These are phyloP conservation scores for Ophiostoma australiae DNA, from an alignment of 2,329 filamentous ascomycete genomes.

Conservation along the genomic window DNA sequence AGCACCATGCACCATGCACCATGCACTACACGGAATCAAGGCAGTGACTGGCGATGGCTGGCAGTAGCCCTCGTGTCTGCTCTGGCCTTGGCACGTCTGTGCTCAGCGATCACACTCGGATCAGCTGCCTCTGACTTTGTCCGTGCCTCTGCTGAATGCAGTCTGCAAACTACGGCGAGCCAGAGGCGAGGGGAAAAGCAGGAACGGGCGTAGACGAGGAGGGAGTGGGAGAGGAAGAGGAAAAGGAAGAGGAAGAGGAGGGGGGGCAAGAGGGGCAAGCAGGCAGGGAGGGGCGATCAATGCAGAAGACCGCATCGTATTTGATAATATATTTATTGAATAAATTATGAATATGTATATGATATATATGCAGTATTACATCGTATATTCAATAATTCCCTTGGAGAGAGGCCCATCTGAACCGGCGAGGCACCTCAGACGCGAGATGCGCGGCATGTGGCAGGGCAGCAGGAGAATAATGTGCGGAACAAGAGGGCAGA, in stretches of 20 bases:
- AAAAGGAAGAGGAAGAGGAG: background rate
- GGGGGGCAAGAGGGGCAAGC: background rate
- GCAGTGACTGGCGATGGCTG: background rate
- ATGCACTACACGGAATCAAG: background rate
- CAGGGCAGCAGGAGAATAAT: background rate
- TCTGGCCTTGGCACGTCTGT: background rate
- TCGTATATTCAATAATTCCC: background rate
- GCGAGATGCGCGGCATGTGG: background rate
- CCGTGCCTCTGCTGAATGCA: background rate
- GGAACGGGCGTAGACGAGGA: background rate
- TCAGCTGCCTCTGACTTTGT: background rate
- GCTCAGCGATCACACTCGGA: background rate
- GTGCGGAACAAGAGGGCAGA: background rate
- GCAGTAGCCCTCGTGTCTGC: background rate
- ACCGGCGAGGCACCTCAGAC: background rate
- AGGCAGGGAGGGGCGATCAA: background rate
- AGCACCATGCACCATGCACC: background rate
- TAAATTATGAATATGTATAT: background rate
- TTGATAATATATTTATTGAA: background rate
- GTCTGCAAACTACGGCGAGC: slow-evolving; percentile 1
- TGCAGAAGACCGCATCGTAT: background rate
- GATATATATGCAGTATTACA: background rate
- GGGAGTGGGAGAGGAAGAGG: background rate
- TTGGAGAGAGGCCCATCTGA: background rate
- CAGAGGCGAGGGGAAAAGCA: background rate